A percentile compares a stretch with the other conserved stretches of the same genome.
Conservation (phyloP, 2,329 filamentous ascomycete genomes). For the Neofusicoccum ribis region DNA sequence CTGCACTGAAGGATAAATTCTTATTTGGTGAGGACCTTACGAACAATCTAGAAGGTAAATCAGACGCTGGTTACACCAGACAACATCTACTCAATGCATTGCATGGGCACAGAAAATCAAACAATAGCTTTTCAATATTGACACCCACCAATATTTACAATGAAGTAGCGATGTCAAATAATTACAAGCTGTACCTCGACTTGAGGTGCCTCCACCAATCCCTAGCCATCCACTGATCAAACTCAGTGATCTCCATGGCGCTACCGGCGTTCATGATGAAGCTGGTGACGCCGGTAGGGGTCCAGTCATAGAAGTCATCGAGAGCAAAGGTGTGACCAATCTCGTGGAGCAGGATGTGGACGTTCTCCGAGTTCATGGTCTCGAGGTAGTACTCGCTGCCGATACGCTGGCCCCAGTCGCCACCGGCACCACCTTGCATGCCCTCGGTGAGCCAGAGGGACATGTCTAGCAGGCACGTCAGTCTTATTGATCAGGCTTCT, state of each 20-base stretch:
- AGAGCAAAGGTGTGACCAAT: slow-evolving; percentile 8
- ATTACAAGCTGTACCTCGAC: slow-evolving; percentile 21
- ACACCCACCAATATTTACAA: too few species aligned
- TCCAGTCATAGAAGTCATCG: slow-evolving; percentile 48
- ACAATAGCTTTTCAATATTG: too few species aligned
- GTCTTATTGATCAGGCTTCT: neutral
- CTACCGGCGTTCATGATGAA: slow-evolving; percentile 52
- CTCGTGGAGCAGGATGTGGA: slow-evolving; percentile 51
- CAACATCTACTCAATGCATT: too few species aligned
- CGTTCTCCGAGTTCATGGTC: slow-evolving; percentile 37
- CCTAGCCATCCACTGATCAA: slow-evolving; percentile 52
- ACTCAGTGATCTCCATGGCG: slow-evolving; percentile 46
- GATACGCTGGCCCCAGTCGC: slow-evolving; percentile 51
- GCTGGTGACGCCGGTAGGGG: slow-evolving; percentile 41
- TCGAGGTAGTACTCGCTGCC: slow-evolving; percentile 48
- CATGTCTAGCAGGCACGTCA: slow-evolving; percentile 32
- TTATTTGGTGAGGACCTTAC: too few species aligned
- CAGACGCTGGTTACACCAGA: too few species aligned
- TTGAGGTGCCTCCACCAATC: slow-evolving; percentile 49
- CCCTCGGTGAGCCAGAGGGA: slow-evolving; percentile 52
- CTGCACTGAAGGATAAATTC: too few species aligned
- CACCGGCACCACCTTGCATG: slow-evolving; percentile 46
- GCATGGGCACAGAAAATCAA: too few species aligned
- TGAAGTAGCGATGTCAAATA: too few species aligned
- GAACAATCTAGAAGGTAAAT: too few species aligned